Base-by-base conservation (phyloP, 2,329 filamentous ascomycete genomes). In the Neophaeococcomyces aloes region DNA sequence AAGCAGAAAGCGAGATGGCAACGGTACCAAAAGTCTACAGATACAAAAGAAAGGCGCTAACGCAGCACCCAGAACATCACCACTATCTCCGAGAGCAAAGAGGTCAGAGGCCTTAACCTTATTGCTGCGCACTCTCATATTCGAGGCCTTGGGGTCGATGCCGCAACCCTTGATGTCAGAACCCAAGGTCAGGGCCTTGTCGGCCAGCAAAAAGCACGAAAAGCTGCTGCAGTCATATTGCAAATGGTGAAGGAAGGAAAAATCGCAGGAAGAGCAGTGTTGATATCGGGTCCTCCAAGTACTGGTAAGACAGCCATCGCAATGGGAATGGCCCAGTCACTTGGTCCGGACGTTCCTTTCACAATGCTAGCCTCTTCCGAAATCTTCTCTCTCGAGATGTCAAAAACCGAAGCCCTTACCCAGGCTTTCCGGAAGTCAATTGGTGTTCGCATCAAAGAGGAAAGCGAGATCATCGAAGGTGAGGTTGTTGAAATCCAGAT, bases 171-270 rank as follows among this genome's bases (percentile, higher is more conserved):
- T 53, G 88, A 94, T 59, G 88, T 91, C 15, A 80, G 89, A 48
- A 66, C 76, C 21, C 75, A 83, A 37, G 94, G 89, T 11, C 91
- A 98, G 64, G 91, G 91, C 29, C 78, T 98, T 4, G 89, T 98
- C 7, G 91, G 91, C 35, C 91, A 98, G 67, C 82, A 93, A 59
- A 94, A 94, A 71, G 91, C 91, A 45, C 81, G 91, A 48, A 96
- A 95, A 67, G 91, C 91, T 7, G 91, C 91, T 2, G 91, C 89
- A 1, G 83, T 98, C 38, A 94, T 98, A 57, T 70, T 98, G 49
- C 87, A 94, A 70, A 98, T 98, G 91, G 93, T 94, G 57, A 95
- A 94, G 69, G 87, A 95, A 61, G 89, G 89, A 59, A 96, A 95
- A 72, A 96, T 98, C 68, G 91, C 91, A 47, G 91, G 91, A 42